A percentile compares a stretch with the other conserved stretches of the same genome.
Conservation (phyloP, 352 stramenopile species). For the Stramenopiles sp. region DNA sequence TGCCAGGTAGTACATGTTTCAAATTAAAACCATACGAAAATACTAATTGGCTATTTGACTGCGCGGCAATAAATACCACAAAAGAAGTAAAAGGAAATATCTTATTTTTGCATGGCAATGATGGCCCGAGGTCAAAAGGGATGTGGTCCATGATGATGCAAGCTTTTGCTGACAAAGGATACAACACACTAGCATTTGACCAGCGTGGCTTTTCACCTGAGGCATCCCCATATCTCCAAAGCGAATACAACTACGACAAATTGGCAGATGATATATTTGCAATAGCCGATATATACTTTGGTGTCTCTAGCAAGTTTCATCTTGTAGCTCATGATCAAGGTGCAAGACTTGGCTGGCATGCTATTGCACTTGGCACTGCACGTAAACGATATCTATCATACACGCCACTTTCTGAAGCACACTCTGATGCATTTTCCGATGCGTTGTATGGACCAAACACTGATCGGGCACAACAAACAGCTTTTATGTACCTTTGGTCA, state of each 20-base stretch:
- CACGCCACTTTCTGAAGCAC: background rate
- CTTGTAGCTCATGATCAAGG: background rate
- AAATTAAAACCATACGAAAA: background rate
- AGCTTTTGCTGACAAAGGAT: background rate
- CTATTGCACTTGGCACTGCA: background rate
- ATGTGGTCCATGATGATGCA: background rate
- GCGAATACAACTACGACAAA: background rate
- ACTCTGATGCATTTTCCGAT: background rate
- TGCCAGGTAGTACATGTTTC: background rate
- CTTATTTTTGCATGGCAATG: background rate
- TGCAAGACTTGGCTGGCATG: background rate
- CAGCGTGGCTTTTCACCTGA: background rate
- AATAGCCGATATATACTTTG: background rate
- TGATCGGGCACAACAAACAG: background rate
- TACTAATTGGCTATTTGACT: background rate
- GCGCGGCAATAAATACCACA: background rate
- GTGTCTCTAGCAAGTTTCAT: background rate
- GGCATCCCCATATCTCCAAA: background rate
- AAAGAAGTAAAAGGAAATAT: background rate
- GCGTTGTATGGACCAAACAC: background rate
- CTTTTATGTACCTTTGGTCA: background rate
- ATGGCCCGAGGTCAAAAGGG: background rate
- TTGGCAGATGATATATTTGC: background rate
- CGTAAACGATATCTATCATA: background rate
- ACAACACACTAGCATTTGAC: background rate